Base-by-base conservation (phyloP, 495 filamentous ascomycete species). In the Talaromyces liani region DNA sequence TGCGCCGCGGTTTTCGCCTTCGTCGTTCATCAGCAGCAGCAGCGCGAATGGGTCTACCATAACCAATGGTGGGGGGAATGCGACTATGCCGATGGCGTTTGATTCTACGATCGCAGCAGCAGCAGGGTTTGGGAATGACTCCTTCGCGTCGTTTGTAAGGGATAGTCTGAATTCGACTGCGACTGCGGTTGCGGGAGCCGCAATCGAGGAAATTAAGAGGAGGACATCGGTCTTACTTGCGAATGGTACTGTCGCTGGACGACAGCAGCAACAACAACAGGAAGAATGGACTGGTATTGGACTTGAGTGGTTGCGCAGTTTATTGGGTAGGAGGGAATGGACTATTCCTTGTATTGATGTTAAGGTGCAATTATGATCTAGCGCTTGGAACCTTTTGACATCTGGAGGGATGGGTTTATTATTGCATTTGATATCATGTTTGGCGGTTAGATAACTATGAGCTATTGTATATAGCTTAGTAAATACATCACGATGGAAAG, bases 321-420 rank as follows among this genome's bases (percentile, higher is more conserved):
- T 91, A 51, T 72, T 93, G 6, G 90, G 91, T 9, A 78, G 82
- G 62, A 81, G 89, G 62, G 90, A 94, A 67, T 96, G 91, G 90
- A 85, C 86, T 61, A 76, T 96, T 51, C 89, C 91, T 54, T 94
- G 91, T 72, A 79, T 96, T 66, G 90, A 94, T 77, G 83, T 96
- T 18, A 87, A 88, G 67, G 84, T 96, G 22, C 79, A 89, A 41
- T 71, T 93, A 63, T 93, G 67, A 73, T 53, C n/a, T 27, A 7
- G 29, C 29, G 29, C 29, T 31, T 31, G 29, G 29, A 31, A 31
- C 29, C 7, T 27, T 24, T 25, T 27, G 27, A 24, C 22, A 24
- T 24, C 22, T 24, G 22, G 22, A 29, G n/a, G 53, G 53, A 2
- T 41, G 36, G 22, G 27, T 56, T 54, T 20, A 24, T 56, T 56